A percentile compares a stretch with the other conserved stretches of the same genome.
phyloP scores from a whole-genome alignment of 495 filamentous ascomycete species.

The Lasiosphaeris hirsuta region DNA sequence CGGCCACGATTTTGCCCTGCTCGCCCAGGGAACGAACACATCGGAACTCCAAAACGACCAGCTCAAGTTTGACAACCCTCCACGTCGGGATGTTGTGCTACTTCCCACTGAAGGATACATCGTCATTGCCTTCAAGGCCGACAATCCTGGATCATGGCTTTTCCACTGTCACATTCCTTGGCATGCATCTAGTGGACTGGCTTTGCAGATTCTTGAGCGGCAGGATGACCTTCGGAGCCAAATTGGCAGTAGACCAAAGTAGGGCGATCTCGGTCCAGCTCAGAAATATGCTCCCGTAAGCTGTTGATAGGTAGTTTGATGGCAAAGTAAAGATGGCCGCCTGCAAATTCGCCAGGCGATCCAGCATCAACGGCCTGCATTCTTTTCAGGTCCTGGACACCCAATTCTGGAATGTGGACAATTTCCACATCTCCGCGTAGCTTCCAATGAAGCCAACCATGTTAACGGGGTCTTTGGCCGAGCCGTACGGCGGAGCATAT shows the following conservation, averaged over 20 bases:
- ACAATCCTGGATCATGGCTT: slow-evolving; percentile 42
- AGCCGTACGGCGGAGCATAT: slow-evolving; percentile 34
- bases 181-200: slow-evolving; percentile 44
- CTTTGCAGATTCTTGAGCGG: slow-evolving; percentile 40
- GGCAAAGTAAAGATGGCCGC: slow-evolving; percentile 21
- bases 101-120: slow-evolving; percentile 32
- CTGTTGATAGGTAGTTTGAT: slow-evolving; percentile 23
- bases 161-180: slow-evolving; percentile 44
- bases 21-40: too few species aligned
- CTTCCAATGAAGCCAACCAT: slow-evolving; percentile 31
- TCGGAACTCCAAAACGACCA: neutral
- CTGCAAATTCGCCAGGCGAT: slow-evolving; percentile 20
- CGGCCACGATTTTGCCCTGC: slow-evolving; percentile 56
- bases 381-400: slow-evolving; percentile 2
- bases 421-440: slow-evolving; percentile 29
- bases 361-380: slow-evolving; percentile 28
- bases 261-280: slow-evolving; percentile 18
- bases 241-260: slow-evolving; percentile 25
- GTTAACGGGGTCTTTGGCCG: slow-evolving; percentile 35
- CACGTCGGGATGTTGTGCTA: slow-evolving; percentile 57
- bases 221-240: slow-evolving; percentile 19
- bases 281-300: slow-evolving; percentile 16
- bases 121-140: slow-evolving; percentile 40
- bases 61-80: slow-evolving; percentile 43
- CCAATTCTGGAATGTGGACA: slow-evolving; percentile 26